Conservation (phyloP, 2,329 filamentous ascomycete genomes). For the Colletotrichum gloeosporioides region DNA sequence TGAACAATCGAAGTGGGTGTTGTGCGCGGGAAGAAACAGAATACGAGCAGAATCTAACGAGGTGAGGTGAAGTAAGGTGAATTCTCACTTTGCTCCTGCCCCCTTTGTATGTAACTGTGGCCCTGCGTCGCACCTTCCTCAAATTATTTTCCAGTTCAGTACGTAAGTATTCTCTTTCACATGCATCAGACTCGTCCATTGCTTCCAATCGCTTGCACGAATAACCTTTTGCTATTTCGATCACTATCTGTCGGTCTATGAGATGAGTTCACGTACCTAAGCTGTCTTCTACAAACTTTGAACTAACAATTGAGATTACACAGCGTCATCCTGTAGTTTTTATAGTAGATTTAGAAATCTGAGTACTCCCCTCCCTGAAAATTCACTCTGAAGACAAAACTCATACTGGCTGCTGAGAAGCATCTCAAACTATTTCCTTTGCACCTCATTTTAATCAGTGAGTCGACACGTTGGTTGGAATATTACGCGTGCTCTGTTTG, state of each 20-base stretch:
- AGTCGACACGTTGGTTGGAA: background rate
- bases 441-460: background rate
- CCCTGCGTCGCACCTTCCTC: background rate
- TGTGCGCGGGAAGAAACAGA: background rate
- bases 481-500: too few species aligned
- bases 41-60: background rate
- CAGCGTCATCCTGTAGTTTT: background rate
- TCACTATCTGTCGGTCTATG: background rate
- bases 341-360: background rate
- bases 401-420: background rate
- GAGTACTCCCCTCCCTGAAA: background rate
- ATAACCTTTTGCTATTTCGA: background rate
- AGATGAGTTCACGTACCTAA: background rate
- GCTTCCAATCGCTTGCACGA: rapidly evolving
- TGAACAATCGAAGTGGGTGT: background rate
- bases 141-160: background rate
- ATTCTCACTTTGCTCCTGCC: background rate
- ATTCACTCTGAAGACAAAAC: background rate
- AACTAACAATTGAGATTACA: background rate
- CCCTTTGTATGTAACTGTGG: background rate
- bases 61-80: background rate
- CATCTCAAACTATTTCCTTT: background rate
- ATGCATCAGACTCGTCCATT: background rate
- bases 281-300: background rate
- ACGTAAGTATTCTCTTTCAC: background rate